Base-by-base conservation (phyloP, 495 filamentous ascomycete species). In the Mycothermus thermophilus region DNA sequence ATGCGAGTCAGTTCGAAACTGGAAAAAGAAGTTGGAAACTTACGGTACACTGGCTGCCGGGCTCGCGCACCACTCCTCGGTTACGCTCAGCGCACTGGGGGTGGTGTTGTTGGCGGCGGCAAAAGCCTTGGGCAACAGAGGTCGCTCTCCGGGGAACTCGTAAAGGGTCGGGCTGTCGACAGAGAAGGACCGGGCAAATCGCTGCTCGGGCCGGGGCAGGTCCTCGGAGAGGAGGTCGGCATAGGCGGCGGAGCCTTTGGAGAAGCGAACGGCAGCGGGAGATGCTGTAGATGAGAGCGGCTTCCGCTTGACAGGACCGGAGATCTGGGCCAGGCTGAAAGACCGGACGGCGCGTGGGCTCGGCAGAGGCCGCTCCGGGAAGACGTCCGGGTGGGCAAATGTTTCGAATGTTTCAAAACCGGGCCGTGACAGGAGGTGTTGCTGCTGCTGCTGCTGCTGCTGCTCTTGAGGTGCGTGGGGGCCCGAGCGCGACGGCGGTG, bases 101-200 rank as follows among this genome's bases (percentile, higher is more conserved):
- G 40, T 42, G n/a, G n/a, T n/a, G n/a, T n/a, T n/a, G n/a, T n/a
- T n/a, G n/a, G n/a, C n/a, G n/a, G n/a, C n/a, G n/a, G n/a, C n/a
- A n/a, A n/a, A n/a, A n/a, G n/a, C n/a, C n/a, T n/a, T n/a, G n/a
- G n/a, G n/a, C n/a, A n/a, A n/a, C n/a, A n/a, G n/a, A n/a, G n/a
- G n/a, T n/a, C n/a, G n/a, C n/a, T n/a, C n/a, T n/a, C n/a, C n/a
- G 35, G 64, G 64, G 38, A 70, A 71, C 41, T 71, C 67, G 57
- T 71, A 69, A 32, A 73, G 57, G 5, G 67, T 72, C 35, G 67
- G 69, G 38, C 69, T 72, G 43, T 74, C 69, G 29, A 69, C 45
- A 8, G 68, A 66, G 47, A 48, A 65, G 16, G 64, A 63, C 26
- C 67, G 54, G n/a, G 57, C 55, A 34, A 65, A 67, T 18, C 60